Evolutionary conservation across 352 stramenopile genomes (phyloP).

Genomic region (Globisporangium perplexum): DNA sequence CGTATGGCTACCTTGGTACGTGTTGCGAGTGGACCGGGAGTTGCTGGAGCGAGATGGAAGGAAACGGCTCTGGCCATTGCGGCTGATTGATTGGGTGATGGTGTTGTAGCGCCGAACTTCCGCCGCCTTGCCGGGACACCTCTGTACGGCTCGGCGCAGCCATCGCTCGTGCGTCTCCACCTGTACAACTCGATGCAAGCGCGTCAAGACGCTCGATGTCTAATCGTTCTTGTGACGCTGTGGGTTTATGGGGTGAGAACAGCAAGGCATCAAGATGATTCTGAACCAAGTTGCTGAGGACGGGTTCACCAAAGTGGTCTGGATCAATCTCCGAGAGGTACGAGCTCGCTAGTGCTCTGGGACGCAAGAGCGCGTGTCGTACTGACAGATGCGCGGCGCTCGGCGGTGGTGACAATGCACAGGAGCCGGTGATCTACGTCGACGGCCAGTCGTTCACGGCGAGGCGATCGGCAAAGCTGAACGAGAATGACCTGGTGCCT

Average conservation of each 20-base stretch:
- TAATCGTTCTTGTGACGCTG: background rate
- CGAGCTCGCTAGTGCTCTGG: background rate
- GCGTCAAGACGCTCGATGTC: background rate
- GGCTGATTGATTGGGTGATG: background rate
- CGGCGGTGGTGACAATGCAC: background rate
- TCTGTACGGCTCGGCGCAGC: conserved; percentile 71
- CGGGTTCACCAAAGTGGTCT: conserved; percentile 77
- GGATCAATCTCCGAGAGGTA: conserved; percentile 79
- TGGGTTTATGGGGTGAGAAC: background rate
- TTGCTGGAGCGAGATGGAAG: background rate
- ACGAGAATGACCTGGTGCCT: conserved; percentile 79
- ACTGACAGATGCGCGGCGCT: background rate
- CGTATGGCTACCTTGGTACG: conserved; percentile 57
- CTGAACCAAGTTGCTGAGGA: conserved; percentile 53
- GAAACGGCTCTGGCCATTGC: background rate
- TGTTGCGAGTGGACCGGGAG: background rate
- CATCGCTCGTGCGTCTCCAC: conserved; percentile 41
- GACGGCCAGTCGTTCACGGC: conserved; percentile 68
- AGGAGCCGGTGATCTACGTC: conserved; percentile 84
- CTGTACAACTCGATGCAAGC: too few relatives aligned
- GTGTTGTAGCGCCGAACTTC: conserved; percentile 69
- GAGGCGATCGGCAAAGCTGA: conserved; percentile 63
- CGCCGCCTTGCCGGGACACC: conserved; percentile 56
- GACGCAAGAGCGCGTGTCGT: too few relatives aligned
- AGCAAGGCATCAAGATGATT: conserved; percentile 78